Conservation (phyloP, 805 yeast genomes). For the Yarrowia sp. region DNA sequence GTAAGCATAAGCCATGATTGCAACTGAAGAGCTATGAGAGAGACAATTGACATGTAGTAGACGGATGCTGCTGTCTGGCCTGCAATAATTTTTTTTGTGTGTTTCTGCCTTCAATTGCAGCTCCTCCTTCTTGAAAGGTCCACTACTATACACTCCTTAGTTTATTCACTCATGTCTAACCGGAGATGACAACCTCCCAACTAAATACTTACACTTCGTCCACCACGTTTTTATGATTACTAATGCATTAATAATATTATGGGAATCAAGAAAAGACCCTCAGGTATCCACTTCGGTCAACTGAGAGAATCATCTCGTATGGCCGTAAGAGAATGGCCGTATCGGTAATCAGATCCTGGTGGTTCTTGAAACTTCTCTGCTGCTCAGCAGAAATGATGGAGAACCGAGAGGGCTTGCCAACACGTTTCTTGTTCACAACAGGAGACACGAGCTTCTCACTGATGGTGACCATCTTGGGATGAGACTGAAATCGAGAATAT, state of each 20-base stretch:
- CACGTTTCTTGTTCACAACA: constrained; percentile 39
- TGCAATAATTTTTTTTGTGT: no score
- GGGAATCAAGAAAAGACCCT: constrained; percentile 55
- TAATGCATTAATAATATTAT: constrained; percentile 10
- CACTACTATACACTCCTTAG: no score
- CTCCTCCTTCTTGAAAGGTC: no score
- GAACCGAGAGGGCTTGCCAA: constrained; percentile 46
- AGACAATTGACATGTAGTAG: no score
- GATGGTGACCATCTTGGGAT: constrained; percentile 53
- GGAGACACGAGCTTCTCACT: constrained; percentile 50
- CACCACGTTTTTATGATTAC: no score
- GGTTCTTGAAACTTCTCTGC: constrained; percentile 54
- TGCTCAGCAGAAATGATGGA: constrained; percentile 56
- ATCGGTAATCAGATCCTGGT: constrained; percentile 60
- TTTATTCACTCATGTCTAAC: no score
- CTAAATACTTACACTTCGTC: no score
- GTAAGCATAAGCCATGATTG: neutral
- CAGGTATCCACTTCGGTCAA: constrained; percentile 70
- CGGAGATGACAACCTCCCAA: no score
- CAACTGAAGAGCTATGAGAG: no score
- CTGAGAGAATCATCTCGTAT: constrained; percentile 66
- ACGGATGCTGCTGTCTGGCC: no score
- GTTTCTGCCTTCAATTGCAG: no score
- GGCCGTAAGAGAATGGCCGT: constrained; percentile 59
- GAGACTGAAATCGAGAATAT: constrained; percentile 47